Evolutionary conservation across 2,329 filamentous ascomycete genomes (phyloP).

Genomic region (Calonectria montana): DNA sequence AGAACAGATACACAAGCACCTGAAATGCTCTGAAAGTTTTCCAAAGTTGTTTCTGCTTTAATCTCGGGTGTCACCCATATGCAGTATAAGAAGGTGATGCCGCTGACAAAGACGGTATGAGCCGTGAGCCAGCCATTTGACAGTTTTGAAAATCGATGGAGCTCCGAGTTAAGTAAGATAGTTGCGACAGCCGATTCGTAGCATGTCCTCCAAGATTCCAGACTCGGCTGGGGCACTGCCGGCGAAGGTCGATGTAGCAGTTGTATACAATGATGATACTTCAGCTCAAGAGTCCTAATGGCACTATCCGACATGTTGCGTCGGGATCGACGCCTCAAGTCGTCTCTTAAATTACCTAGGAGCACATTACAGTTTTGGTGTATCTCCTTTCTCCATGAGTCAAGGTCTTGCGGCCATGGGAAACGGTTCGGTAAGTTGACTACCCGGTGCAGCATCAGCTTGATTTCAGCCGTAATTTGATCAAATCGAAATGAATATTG

Average conservation of each 20-base stretch:
- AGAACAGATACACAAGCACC: constrained; percentile 35
- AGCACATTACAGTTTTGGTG: constrained; percentile 31
- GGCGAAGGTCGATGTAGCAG: constrained; percentile 46
- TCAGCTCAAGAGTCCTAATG: constrained; percentile 43
- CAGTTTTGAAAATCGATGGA: constrained; percentile 44
- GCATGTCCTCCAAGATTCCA: constrained; percentile 39
- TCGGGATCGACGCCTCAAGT: constrained; percentile 13
- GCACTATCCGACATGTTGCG: constrained; percentile 27
- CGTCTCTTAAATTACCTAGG: constrained; percentile 10
- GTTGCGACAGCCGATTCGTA: constrained; percentile 43
- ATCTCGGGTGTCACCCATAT: constrained; percentile 31
- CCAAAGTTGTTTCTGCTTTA: constrained; percentile 7
- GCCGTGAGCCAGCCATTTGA: constrained; percentile 45
- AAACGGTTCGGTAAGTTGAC: constrained; percentile 38
- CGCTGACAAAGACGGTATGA: constrained; percentile 45
- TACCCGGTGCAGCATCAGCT: constrained; percentile 27
- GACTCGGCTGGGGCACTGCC: constrained; percentile 37
- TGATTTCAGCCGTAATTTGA: constrained; percentile 27
- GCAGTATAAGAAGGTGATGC: constrained; percentile 45
- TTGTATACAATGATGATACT: constrained; percentile 46
- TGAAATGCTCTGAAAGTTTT: constrained; percentile 20
- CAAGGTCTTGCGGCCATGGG: constrained; percentile 38
- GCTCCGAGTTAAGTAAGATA: constrained; percentile 41
- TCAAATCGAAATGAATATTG: constrained; percentile 26
- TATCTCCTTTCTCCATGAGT: constrained; percentile 32